Evolutionary conservation across 805 yeast genomes (phyloP), one percentile per base, ranked within the genome.

Genomic region (Saturnispora besseyi): DNA sequence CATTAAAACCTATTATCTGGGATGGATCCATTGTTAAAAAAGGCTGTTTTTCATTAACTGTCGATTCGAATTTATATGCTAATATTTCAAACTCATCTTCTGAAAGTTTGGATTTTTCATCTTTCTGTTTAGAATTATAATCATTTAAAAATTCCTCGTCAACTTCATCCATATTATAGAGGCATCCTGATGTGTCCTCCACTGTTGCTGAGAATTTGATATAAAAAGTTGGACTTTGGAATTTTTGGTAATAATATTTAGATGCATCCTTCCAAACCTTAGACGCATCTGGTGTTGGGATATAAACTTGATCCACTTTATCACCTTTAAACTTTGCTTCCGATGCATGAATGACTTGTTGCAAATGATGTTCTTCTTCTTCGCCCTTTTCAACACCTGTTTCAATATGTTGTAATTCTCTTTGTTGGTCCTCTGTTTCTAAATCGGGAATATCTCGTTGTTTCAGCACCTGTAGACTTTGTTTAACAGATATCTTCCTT

Each of bases 301-400:
- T 93, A 65, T 84, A 91, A 41, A 84, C 83, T 53, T 76, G 75
- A 57, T 71, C 69, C 47, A 74, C 74, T 51, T 69, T 70, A 4
- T 70, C 72, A 51, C 78, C 78, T 51, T 79, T 69, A 18, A 86
- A 75, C 2, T 82, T 81, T 30, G 80, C 79, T 47, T 81, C 83
- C 2, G 88, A 79, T 12, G 91, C 91, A 66, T 82, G 81, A 56
- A 93, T 83, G 45, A 90, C 96, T 55, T 84, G 87, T 64, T 91
- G 96, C 54, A 93, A 74, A 77, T 93, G 99, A 40, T 87, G 93
- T 66, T 93, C 99, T 59, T 88, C 96, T 67, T 93, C 99, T 67
- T 93, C 99, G 57, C 86, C 88, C 64, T 93, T 93, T 62, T 93
- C 99, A 40, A 93, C 99, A 68, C 99, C 99, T 6, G 98, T 91